A percentile compares a stretch with the other conserved stretches of the same genome.
Evolutionary conservation across 176 grass and related monocot species (phyloP).

Genomic region (Panicum miliaceum): DNA sequence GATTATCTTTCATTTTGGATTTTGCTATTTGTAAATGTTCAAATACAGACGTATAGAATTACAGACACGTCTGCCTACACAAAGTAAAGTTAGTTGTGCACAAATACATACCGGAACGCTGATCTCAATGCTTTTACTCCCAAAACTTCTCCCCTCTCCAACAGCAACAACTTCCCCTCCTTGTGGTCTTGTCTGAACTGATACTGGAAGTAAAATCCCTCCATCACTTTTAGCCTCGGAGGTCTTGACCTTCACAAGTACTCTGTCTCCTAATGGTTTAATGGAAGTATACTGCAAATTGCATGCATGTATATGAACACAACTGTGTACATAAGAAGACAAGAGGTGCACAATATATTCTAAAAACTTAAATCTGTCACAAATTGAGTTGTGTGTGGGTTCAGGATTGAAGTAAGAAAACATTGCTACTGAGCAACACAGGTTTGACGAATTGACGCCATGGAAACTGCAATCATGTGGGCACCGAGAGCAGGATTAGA

Average conservation of each 20-base stretch:
- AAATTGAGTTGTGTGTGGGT: neutral
- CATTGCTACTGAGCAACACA: neutral
- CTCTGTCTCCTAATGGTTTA: constrained; percentile 80
- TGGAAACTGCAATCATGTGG: neutral
- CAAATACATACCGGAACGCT: constrained; percentile 64
- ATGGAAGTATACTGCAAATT: constrained; percentile 78
- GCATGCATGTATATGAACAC: constrained; percentile 14
- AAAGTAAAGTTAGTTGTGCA: constrained; percentile 23
- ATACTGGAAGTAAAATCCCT: constrained; percentile 84
- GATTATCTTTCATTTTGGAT: neutral
- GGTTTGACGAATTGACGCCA: too few species aligned
- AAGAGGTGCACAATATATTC: constrained; percentile 15
- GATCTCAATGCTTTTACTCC: constrained; percentile 56
- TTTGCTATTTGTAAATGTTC: neutral
- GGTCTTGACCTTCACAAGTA: constrained; percentile 74
- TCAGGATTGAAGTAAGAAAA: neutral
- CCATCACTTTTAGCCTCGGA: constrained; percentile 76
- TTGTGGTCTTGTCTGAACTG: constrained; percentile 73
- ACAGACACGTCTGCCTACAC: neutral
- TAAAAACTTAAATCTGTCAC: constrained; percentile 16
- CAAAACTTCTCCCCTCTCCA: constrained; percentile 76
- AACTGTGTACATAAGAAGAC: constrained; percentile 8
- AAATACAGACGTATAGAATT: neutral
- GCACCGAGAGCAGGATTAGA: neutral
- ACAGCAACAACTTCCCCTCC: constrained; percentile 74